Evolutionary conservation across 202 grass and related monocot genomes (phyloP).

Genomic region (Cymbopogon flexuosus): DNA sequence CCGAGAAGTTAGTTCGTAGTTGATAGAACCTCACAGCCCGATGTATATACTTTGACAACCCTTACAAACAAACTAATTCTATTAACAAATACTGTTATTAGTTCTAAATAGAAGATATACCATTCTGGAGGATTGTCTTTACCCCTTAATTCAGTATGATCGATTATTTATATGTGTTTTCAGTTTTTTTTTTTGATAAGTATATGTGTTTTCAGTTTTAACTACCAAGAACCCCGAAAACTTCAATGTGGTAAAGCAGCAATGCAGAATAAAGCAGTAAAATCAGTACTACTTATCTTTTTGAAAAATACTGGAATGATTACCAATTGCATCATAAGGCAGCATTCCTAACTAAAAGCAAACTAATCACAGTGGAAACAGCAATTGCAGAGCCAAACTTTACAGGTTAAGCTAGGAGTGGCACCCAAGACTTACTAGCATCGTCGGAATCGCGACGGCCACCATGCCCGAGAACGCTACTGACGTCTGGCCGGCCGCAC

Average conservation of each 20-base stretch:
- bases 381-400: background rate
- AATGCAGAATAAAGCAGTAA: no score
- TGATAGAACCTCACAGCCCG: background rate
- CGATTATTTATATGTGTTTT: background rate
- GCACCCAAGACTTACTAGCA: slow-evolving; percentile 40
- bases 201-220: background rate
- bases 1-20: background rate
- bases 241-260: background rate
- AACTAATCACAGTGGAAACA: background rate
- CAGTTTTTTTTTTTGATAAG: no score
- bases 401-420: background rate
- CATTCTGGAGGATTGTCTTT: background rate
- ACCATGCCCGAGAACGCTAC: slow-evolving; percentile 21
- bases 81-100: no score
- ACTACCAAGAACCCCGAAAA: background rate
- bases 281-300: background rate
- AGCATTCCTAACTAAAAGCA: background rate
- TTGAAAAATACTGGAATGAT: background rate
- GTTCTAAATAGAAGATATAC: no score
- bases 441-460: slow-evolving; percentile 58
- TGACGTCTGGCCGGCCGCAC: background rate
- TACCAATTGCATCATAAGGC: background rate
- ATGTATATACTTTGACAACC: background rate
- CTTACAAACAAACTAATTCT: background rate
- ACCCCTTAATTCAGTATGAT: background rate